A percentile compares a stretch with the other conserved stretches of the same genome.
Evolutionary conservation across 768 basidiomycete species (phyloP).

Genomic region (Suillus plorans): DNA sequence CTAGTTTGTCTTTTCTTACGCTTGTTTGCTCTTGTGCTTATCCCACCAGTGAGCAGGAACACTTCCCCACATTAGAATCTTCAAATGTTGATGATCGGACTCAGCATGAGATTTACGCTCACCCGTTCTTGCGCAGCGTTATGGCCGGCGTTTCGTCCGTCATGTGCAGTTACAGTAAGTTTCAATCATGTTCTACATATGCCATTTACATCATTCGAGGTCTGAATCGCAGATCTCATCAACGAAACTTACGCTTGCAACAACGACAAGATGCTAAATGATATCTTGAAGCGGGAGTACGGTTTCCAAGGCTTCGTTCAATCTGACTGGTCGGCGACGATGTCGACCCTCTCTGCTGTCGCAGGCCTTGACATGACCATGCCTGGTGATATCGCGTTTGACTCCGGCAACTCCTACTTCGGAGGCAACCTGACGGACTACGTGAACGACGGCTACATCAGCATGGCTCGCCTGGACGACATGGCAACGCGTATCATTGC

Average conservation of each 20-base stretch:
- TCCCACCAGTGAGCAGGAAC: slow-evolving; percentile 63
- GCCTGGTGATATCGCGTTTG: slow-evolving; percentile 59
- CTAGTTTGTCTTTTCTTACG: slow-evolving; percentile 40
- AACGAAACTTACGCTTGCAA: slow-evolving; percentile 78
- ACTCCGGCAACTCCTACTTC: slow-evolving; percentile 56
- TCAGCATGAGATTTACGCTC: slow-evolving; percentile 71
- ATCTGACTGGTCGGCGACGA: slow-evolving; percentile 73
- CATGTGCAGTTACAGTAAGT: slow-evolving; percentile 77
- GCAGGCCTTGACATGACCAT: slow-evolving; percentile 75
- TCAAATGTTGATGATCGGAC: slow-evolving; percentile 82
- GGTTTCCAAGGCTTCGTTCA: slow-evolving; percentile 80
- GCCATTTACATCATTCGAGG: slow-evolving; percentile 2
- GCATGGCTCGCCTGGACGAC: slow-evolving; percentile 65
- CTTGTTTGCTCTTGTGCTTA: slow-evolving; percentile 18
- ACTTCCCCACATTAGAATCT: slow-evolving; percentile 49
- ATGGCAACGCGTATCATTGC: slow-evolving; percentile 84
- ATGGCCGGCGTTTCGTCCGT: slow-evolving; percentile 72
- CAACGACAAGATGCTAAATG: slow-evolving; percentile 68
- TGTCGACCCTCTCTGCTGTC: slow-evolving; percentile 58
- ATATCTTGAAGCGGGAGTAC: slow-evolving; percentile 69
- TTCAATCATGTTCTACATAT: background rate
- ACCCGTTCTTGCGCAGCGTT: slow-evolving; percentile 67
- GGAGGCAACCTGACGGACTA: slow-evolving; percentile 66
- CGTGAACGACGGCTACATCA: slow-evolving; percentile 72
- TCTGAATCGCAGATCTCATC: slow-evolving; percentile 47